phyloP scores from a whole-genome alignment of 73 alveolate species.

The Loxodes magnus region DNA sequence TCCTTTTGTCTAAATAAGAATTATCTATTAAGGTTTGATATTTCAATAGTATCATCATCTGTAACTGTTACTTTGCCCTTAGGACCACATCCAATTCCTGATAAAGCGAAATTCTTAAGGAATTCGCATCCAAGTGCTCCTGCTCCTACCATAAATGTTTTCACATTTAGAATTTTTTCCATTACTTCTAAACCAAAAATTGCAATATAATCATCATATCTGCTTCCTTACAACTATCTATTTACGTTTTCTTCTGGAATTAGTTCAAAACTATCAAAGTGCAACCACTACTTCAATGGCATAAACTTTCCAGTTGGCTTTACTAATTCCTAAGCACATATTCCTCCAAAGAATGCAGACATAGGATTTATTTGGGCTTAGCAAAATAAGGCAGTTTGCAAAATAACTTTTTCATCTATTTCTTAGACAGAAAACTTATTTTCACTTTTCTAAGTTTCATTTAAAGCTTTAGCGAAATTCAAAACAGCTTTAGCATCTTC shows the following conservation, averaged over 20 bases:
- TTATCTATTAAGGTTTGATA: slow-evolving; percentile 93
- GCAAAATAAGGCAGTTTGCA: slow-evolving; percentile 64
- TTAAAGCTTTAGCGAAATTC: slow-evolving; percentile 51
- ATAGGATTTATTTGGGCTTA: slow-evolving; percentile 79
- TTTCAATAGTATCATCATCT: slow-evolving; percentile 90
- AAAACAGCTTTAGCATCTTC: slow-evolving; percentile 52
- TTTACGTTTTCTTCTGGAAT: slow-evolving; percentile 16
- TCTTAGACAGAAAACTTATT: slow-evolving; percentile 51
- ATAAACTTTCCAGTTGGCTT: slow-evolving; percentile 97
- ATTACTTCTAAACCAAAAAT: slow-evolving; percentile 87
- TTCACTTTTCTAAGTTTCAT: slow-evolving; percentile 41
- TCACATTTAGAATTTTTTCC: slow-evolving; percentile 13
- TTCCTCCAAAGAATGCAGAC: slow-evolving; percentile 98
- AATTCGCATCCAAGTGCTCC: slow-evolving; percentile 99
- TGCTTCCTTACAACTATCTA: slow-evolving; percentile 52
- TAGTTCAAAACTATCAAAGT: slow-evolving; percentile 56
- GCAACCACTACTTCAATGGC: slow-evolving; percentile 94
- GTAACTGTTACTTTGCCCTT: slow-evolving; percentile 69
- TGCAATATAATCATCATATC: slow-evolving; percentile 92
- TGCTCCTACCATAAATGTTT: slow-evolving; percentile 39
- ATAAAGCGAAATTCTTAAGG: slow-evolving; percentile 89
- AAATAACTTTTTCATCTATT: slow-evolving; percentile 69
- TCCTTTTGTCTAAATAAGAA: slow-evolving; percentile 89
- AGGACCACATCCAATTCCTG: slow-evolving; percentile 91
- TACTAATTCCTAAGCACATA: slow-evolving; percentile 94